phyloP scores from a whole-genome alignment of 345 rosid species.

The Moricandia moricandioides region DNA sequence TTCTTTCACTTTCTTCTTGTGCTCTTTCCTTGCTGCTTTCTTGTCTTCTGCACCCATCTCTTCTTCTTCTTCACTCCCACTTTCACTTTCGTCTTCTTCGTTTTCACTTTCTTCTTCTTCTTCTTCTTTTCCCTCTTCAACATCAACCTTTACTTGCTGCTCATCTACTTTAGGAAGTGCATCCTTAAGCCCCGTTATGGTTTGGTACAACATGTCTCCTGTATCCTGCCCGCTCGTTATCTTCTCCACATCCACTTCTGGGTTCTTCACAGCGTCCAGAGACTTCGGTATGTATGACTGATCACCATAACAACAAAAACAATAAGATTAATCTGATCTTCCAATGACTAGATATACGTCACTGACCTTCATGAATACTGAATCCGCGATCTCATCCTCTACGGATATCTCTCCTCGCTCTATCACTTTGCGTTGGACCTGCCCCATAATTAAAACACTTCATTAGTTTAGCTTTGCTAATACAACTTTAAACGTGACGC shows the following conservation, averaged over 20 bases:
- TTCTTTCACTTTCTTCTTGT: slow-evolving; percentile 94
- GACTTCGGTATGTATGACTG: slow-evolving; percentile 89
- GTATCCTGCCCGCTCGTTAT: slow-evolving; percentile 78
- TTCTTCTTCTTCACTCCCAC: slow-evolving; percentile 41
- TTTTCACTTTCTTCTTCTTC: not conserved
- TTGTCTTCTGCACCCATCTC: slow-evolving; percentile 49
- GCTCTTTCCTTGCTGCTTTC: slow-evolving; percentile 88
- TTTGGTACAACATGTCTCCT: slow-evolving; percentile 66
- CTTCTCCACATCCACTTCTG: slow-evolving; percentile 67
- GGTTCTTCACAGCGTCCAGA: slow-evolving; percentile 71
- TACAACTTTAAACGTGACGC: not conserved
- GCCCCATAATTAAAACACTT: not conserved
- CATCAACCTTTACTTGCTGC: slow-evolving; percentile 23
- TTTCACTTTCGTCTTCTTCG: slow-evolving; percentile 43
- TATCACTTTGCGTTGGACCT: slow-evolving; percentile 75
- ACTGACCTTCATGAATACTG: slow-evolving; percentile 87
- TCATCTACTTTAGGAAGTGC: slow-evolving; percentile 50
- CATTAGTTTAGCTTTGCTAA: not conserved
- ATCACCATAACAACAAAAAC: slow-evolving; percentile 6
- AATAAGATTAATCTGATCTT: not conserved
- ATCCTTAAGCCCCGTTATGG: slow-evolving; percentile 80
- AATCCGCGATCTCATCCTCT: slow-evolving; percentile 93
- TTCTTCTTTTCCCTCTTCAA: slow-evolving; percentile 14
- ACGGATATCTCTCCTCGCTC: slow-evolving; percentile 64
- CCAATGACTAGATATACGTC: not conserved